A percentile compares a stretch with the other conserved stretches of the same genome.
These are phyloP conservation scores for Colletotrichum siamense DNA, from an alignment of 2,329 filamentous ascomycete species.

Conservation along the genomic window DNA sequence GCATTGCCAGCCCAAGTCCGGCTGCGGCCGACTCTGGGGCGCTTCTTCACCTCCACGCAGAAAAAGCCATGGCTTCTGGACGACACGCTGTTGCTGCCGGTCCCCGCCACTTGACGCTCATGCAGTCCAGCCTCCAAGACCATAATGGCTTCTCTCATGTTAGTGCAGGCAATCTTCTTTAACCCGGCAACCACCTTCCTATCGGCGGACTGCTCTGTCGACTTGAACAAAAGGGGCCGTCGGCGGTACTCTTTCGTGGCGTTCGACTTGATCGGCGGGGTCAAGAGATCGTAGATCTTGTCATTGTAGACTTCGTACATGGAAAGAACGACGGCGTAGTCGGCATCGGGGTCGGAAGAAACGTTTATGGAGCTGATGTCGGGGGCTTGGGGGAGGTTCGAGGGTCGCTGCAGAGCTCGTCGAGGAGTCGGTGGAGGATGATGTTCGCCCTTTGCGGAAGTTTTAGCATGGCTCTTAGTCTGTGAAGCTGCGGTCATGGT, in stretches of 20 bases:
- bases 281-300: slow-evolving; percentile 92
- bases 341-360: slow-evolving; percentile 69
- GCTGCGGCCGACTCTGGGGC: slow-evolving; percentile 50
- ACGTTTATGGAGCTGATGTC: slow-evolving; percentile 75
- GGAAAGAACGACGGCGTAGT: slow-evolving; percentile 88
- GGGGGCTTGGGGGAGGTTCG: slow-evolving; percentile 75
- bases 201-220: slow-evolving; percentile 85
- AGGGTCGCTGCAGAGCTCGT: slow-evolving; percentile 71
- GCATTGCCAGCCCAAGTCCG: slow-evolving; percentile 77
- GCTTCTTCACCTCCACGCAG: slow-evolving; percentile 92
- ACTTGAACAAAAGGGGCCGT: slow-evolving; percentile 89
- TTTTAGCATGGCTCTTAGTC: slow-evolving; percentile 53
- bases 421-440: slow-evolving; percentile 61
- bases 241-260: slow-evolving; percentile 74
- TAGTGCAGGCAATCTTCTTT: slow-evolving; percentile 86
- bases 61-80: slow-evolving; percentile 97
- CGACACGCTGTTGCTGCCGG: slow-evolving; percentile 90
- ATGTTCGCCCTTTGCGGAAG: slow-evolving; percentile 53
- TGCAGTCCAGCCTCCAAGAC: slow-evolving; percentile 89
- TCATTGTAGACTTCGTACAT: slow-evolving; percentile 99
- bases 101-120: slow-evolving; percentile 87
- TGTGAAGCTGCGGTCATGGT: slow-evolving; percentile 24
- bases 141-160: slow-evolving; percentile 82
- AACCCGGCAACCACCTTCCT: slow-evolving; percentile 94
- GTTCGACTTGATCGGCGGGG: slow-evolving; percentile 62